A percentile compares a stretch with the other conserved stretches of the same genome.
phyloP scores from a whole-genome alignment of 495 filamentous ascomycete genomes.

The Staphylotrichum tortipilum region DNA sequence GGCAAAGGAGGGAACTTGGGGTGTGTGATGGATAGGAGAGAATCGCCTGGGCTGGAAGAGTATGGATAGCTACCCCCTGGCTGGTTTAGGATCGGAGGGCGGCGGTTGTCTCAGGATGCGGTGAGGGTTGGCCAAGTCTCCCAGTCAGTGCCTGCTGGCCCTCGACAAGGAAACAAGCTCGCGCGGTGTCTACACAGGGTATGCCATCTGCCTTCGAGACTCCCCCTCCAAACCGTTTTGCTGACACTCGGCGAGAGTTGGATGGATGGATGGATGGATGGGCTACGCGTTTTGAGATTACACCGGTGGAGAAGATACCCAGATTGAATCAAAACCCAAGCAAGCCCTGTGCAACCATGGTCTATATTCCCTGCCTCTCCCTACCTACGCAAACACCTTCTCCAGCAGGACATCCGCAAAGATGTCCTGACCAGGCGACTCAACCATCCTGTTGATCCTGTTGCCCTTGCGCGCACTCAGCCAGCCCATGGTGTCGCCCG shows the following conservation, averaged over 20 bases:
- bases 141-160: too few relatives aligned
- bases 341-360: not conserved
- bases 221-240: slow-evolving; percentile 1
- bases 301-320: slow-evolving; percentile 17
- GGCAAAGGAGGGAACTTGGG: too few relatives aligned
- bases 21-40: too few relatives aligned
- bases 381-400: slow-evolving; percentile 34
- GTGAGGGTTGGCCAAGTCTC: too few relatives aligned
- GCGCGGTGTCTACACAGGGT: slow-evolving; percentile 12
- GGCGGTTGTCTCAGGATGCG: too few relatives aligned
- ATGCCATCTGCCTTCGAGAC: slow-evolving; percentile 4
- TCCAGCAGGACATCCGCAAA: slow-evolving; percentile 43
- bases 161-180: too few relatives aligned
- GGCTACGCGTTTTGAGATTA: not conserved
- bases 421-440: slow-evolving; percentile 44
- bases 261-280: too few relatives aligned
- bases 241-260: slow-evolving; percentile 12
- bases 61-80: too few relatives aligned
- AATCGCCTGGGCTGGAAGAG: too few relatives aligned
- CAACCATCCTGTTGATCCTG: slow-evolving; percentile 61
- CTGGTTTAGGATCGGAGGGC: too few relatives aligned
- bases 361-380: too few relatives aligned
- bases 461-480: slow-evolving; percentile 62
- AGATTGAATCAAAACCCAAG: slow-evolving; percentile 5
- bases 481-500: slow-evolving; percentile 65